Conservation (phyloP, 331 rosid genomes). For the Phaseolus coccineus region DNA sequence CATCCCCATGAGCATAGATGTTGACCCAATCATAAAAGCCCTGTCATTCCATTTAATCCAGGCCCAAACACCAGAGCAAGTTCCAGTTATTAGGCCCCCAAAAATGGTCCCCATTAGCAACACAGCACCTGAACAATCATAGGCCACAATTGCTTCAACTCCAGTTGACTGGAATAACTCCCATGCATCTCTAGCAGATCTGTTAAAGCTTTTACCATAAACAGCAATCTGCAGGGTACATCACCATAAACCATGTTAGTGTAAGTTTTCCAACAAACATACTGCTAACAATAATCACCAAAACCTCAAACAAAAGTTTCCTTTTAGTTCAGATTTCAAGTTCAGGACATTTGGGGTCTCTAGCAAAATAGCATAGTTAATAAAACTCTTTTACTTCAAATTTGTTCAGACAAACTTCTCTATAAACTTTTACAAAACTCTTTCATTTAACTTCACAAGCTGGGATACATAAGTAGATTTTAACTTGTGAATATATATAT, state of each 20-base stretch:
- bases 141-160: conserved; percentile 90
- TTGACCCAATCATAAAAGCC: conserved; percentile 89
- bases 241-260: conserved; percentile 21
- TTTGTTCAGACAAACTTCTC: background rate
- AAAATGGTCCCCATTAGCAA: conserved; percentile 86
- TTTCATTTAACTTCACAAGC: background rate
- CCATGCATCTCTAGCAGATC: conserved; percentile 99
- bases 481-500: background rate
- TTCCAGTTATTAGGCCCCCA: conserved; percentile 93
- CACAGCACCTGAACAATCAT: conserved; percentile 97
- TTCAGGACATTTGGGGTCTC: background rate
- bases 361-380: background rate
- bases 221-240: conserved; percentile 77
- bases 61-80: conserved; percentile 94
- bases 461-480: background rate
- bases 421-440: background rate
- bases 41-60: conserved; percentile 81
- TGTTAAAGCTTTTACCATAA: conserved; percentile 91
- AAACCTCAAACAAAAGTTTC: background rate
- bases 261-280: conserved; percentile 23
- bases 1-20: conserved; percentile 96
- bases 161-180: conserved; percentile 98
- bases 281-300: conserved; percentile 21
- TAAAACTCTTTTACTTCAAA: too few species aligned
- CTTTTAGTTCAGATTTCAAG: background rate